These are phyloP conservation scores for Rhodomyrtus psidioides DNA, from an alignment of 441 rosid species.

Conservation along the genomic window DNA sequence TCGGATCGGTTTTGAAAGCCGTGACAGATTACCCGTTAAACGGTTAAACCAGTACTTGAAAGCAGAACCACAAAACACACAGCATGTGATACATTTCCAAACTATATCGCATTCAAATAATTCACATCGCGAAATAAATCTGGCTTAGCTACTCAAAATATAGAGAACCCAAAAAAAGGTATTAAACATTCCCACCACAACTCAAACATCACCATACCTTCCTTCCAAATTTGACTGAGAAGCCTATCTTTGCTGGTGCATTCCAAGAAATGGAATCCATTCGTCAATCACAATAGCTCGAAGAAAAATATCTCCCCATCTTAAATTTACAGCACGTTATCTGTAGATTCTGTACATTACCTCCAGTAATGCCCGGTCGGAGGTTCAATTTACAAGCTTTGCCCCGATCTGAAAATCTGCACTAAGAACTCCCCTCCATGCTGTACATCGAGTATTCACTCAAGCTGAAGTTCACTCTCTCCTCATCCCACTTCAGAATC, in stretches of 20 bases:
- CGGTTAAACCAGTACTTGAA: neutral
- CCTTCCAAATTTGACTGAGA: neutral
- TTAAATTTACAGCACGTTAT: neutral
- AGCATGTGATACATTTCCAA: neutral
- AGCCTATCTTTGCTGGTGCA: neutral
- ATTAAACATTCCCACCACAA: neutral
- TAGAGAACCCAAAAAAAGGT: neutral
- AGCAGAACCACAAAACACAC: neutral
- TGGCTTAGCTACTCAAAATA: neutral
- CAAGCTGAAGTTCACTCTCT: slow-evolving; percentile 56
- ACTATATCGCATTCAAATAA: neutral
- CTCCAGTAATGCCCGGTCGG: neutral
- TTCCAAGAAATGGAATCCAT: neutral
- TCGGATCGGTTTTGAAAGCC: neutral
- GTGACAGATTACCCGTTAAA: neutral
- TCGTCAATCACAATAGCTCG: neutral
- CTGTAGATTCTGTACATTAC: neutral
- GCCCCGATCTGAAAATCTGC: slow-evolving; percentile 21
- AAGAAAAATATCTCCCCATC: neutral
- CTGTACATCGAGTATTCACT: slow-evolving; percentile 79
- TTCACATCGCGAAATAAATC: neutral
- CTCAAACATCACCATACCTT: neutral
- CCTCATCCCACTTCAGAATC: slow-evolving; percentile 94
- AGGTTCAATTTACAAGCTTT: slow-evolving; percentile 6
- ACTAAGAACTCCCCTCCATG: slow-evolving; percentile 80